Conservation (phyloP, 129 eudicot genomes). For the Pittosporum tobira region DNA sequence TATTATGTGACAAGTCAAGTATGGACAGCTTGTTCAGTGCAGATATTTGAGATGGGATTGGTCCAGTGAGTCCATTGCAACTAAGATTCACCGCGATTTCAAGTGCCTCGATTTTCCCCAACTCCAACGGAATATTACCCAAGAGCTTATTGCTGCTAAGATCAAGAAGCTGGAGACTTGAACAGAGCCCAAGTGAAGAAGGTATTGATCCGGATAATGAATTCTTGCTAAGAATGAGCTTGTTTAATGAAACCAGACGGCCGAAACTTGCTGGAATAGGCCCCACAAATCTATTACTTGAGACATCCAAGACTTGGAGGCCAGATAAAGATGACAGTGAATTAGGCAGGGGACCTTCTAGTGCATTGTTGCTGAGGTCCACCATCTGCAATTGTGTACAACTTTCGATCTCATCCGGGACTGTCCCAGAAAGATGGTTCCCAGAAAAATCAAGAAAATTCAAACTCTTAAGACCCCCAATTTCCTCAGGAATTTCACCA, state of each 20-base stretch:
- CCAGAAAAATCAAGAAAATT: slow-evolving; percentile 64
- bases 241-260: slow-evolving; percentile 46
- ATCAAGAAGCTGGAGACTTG: slow-evolving; percentile 61
- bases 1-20: slow-evolving; percentile 60
- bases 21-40: slow-evolving; percentile 57
- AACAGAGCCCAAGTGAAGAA: slow-evolving; percentile 46
- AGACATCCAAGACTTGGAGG: slow-evolving; percentile 56
- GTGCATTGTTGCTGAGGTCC: slow-evolving; percentile 50
- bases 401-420: slow-evolving; percentile 46
- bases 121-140: slow-evolving; percentile 39
- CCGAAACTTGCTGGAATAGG: slow-evolving; percentile 58
- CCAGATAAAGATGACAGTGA: slow-evolving; percentile 43
- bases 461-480: slow-evolving; percentile 43
- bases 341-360: slow-evolving; percentile 46
- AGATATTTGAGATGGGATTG: slow-evolving; percentile 47
- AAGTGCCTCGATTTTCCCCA: slow-evolving; percentile 45
- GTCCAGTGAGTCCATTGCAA: slow-evolving; percentile 46
- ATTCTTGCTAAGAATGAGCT: slow-evolving; percentile 44
- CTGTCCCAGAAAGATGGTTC: slow-evolving; percentile 46
- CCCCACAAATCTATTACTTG: slow-evolving; percentile 40
- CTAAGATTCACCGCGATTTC: slow-evolving; percentile 59
- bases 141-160: slow-evolving; percentile 44
- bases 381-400: slow-evolving; percentile 57
- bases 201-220: slow-evolving; percentile 51
- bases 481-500: slow-evolving; percentile 48